Conservation (phyloP, 2,329 filamentous ascomycete genomes). For the Cadophora luteo-olivacea region DNA sequence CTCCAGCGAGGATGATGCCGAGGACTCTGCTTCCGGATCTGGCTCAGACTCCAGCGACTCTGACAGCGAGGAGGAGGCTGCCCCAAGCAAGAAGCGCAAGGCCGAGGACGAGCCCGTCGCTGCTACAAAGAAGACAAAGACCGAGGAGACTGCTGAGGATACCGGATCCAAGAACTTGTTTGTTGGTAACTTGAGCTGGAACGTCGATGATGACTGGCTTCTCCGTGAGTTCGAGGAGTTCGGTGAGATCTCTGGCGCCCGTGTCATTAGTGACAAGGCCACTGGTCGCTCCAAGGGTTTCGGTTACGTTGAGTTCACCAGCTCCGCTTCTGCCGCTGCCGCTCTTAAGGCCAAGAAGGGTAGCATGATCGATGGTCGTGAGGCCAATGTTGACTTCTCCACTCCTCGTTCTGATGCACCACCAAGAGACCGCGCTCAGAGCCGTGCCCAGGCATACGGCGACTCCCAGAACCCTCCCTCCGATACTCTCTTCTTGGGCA, state of each 20-base stretch:
- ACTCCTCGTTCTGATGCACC: constrained; percentile 60
- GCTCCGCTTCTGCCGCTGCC: constrained; percentile 63
- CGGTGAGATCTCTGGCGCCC: constrained; percentile 67
- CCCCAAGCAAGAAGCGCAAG: constrained; percentile 65
- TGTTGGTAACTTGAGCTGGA: constrained; percentile 77
- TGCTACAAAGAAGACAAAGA: constrained; percentile 60
- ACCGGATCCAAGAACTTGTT: constrained; percentile 67
- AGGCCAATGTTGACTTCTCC: constrained; percentile 74
- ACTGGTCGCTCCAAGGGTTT: constrained; percentile 74
- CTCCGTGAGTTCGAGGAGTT: constrained; percentile 71
- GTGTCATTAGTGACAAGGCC: constrained; percentile 72
- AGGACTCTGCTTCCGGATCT: constrained; percentile 36
- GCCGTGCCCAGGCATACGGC: constrained; percentile 62
- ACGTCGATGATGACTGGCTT: constrained; percentile 77
- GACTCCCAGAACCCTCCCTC: constrained; percentile 68
- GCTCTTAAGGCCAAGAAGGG: constrained; percentile 71
- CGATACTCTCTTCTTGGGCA: constrained; percentile 75
- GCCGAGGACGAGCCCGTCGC: constrained; percentile 54
- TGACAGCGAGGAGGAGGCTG: constrained; percentile 40
- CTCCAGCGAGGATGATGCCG: constrained; percentile 28
- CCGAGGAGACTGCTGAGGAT: constrained; percentile 50
- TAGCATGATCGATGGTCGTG: constrained; percentile 68
- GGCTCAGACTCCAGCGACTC: constrained; percentile 34
- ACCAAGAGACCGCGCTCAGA: constrained; percentile 56
- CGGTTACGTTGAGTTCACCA: constrained; percentile 75